These are phyloP conservation scores for Chalciporus sp. DNA, from an alignment of 1,284 basidiomycete species.

Conservation along the genomic window DNA sequence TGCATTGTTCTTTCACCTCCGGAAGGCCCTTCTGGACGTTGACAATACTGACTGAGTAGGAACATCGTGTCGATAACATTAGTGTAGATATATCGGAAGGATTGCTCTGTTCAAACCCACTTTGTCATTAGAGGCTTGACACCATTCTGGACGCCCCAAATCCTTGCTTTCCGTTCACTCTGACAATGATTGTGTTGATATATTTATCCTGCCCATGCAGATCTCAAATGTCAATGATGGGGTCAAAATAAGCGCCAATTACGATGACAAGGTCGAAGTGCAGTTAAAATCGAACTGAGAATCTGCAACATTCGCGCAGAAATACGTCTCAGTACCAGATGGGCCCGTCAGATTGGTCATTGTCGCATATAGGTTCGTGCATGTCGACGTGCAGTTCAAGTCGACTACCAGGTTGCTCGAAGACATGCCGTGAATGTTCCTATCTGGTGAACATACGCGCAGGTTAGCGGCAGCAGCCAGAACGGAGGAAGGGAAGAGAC, in stretches of 20 bases:
- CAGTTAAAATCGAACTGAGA: slow-evolving; percentile 10
- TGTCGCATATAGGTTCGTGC: not conserved
- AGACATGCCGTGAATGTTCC: not conserved
- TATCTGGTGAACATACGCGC: not conserved
- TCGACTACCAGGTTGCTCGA: not conserved
- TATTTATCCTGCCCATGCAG: not conserved
- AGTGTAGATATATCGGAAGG: too few relatives aligned
- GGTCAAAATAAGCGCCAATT: not conserved
- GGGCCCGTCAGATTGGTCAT: not conserved
- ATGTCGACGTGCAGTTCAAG: not conserved
- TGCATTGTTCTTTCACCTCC: too few relatives aligned
- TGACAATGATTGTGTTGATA: too few relatives aligned
- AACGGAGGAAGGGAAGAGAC: not conserved
- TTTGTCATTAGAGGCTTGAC: too few relatives aligned
- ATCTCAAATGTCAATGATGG: too few relatives aligned
- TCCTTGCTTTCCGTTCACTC: too few relatives aligned
- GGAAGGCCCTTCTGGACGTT: too few relatives aligned
- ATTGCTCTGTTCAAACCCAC: too few relatives aligned
- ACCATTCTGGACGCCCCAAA: too few relatives aligned
- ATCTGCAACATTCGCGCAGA: slow-evolving; percentile 7
- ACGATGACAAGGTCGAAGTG: not conserved
- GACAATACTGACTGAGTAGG: too few relatives aligned
- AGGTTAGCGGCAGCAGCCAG: not conserved
- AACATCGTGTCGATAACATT: too few relatives aligned
- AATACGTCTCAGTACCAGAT: slow-evolving; percentile 2